Conservation (phyloP, 352 stramenopile genomes). For the Phytopythium oedochilum region DNA sequence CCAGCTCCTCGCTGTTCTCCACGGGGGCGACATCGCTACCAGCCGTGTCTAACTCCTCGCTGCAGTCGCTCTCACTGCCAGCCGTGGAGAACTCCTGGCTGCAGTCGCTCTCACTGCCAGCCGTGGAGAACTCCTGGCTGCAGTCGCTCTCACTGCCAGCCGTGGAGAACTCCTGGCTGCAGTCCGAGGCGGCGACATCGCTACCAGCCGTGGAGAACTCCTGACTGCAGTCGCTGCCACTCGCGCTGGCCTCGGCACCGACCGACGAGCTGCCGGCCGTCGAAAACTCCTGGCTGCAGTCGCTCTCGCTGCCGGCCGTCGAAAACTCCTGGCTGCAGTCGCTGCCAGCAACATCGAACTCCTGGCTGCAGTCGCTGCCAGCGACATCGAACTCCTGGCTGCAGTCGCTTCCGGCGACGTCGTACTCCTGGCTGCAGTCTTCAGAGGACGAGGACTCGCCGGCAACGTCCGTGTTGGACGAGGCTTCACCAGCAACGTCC, state of each 20-base stretch:
- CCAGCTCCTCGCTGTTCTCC: too few relatives aligned
- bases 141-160: constrained; percentile 10
- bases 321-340: constrained; percentile 25
- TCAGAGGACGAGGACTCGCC: constrained; percentile 7
- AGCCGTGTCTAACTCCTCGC: neutral
- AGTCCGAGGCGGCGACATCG: neutral
- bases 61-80: constrained; percentile 8
- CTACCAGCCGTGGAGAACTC: constrained; percentile 21
- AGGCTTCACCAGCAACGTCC: constrained; percentile 6
- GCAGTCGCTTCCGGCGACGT: constrained; percentile 21
- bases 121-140: constrained; percentile 18
- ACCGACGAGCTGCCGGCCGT: constrained; percentile 13
- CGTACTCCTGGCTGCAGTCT: constrained; percentile 14
- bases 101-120: constrained; percentile 7
- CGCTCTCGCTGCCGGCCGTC: constrained; percentile 9
- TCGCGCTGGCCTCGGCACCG: constrained; percentile 23
- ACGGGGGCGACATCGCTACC: too few relatives aligned
- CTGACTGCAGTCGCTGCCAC: constrained; percentile 28
- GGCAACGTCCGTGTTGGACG: constrained; percentile 2
- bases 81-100: constrained; percentile 3
- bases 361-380: constrained; percentile 18
- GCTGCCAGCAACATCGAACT: constrained; percentile 18
- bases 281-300: constrained; percentile 14
- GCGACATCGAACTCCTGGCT: constrained; percentile 15
- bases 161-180: constrained; percentile 20